Evolutionary conservation across 306 rosid species (phyloP).

Genomic region (Cucurbita pepo): DNA sequence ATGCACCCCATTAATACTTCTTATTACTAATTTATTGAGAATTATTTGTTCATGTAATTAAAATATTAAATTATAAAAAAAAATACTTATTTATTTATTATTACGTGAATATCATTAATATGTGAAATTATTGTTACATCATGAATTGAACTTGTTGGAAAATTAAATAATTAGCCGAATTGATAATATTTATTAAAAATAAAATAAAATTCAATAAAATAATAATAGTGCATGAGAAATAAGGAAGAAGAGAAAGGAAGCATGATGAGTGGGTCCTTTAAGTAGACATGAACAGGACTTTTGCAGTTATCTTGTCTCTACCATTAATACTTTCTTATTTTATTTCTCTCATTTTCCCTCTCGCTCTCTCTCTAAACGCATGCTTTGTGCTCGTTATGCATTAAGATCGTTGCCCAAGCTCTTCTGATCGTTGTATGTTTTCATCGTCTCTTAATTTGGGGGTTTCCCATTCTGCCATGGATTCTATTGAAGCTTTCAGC

Average conservation of each 20-base stretch:
- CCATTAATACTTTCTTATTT: not conserved
- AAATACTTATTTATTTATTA: not conserved
- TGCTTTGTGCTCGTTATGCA: constrained; percentile 3
- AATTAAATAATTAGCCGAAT: too few relatives aligned
- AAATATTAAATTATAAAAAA: not conserved
- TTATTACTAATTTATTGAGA: not conserved
- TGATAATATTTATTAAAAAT: too few relatives aligned
- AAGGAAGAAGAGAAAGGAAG: not conserved
- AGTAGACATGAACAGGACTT: constrained; percentile 21
- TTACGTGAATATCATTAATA: not conserved
- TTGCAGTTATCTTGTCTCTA: constrained; percentile 17
- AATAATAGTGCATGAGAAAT: not conserved
- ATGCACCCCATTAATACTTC: not conserved
- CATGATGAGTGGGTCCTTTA: constrained; percentile 17
- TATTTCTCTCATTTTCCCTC: not conserved
- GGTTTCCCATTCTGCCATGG: constrained; percentile 10
- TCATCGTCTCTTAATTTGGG: constrained; percentile 13
- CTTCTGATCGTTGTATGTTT: not conserved
- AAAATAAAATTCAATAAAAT: too few relatives aligned
- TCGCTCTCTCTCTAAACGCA: not conserved
- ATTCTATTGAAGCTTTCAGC: constrained; percentile 21
- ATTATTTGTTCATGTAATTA: not conserved
- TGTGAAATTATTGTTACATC: too few relatives aligned
- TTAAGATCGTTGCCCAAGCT: not conserved
- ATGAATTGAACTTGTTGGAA: too few relatives aligned